Conservation (phyloP, 2,329 filamentous ascomycete species). For the Ascochyta lentis region DNA sequence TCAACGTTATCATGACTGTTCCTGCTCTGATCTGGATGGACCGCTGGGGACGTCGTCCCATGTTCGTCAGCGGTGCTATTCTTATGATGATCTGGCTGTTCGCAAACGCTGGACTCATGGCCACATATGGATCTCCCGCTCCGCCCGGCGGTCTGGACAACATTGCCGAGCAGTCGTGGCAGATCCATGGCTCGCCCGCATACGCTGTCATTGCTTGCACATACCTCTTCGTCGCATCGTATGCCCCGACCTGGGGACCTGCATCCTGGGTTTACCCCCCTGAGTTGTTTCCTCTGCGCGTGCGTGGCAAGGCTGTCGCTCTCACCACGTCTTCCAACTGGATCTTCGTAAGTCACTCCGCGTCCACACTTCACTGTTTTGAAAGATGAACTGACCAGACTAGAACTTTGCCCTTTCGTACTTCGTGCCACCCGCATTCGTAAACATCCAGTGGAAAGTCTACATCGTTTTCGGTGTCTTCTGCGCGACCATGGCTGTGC, state of each 20-base stretch:
- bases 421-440: constrained; percentile 65
- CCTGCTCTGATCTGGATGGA: constrained; percentile 79
- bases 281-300: constrained; percentile 67
- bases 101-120: constrained; percentile 67
- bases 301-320: constrained; percentile 69
- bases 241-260: constrained; percentile 69
- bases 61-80: constrained; percentile 69
- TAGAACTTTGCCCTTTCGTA: constrained; percentile 63
- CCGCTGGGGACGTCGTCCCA: constrained; percentile 73
- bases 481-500: constrained; percentile 70
- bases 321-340: constrained; percentile 68
- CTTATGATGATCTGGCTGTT: constrained; percentile 71
- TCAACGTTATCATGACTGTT: constrained; percentile 81
- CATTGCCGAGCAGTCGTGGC: constrained; percentile 52
- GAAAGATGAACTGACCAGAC: constrained; percentile 34
- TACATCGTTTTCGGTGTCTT: constrained; percentile 81
- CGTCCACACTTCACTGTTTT: background rate
- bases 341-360: constrained; percentile 50
- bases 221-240: constrained; percentile 75
- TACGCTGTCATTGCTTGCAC: constrained; percentile 69
- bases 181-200: constrained; percentile 49
- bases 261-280: constrained; percentile 65
- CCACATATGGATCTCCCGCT: constrained; percentile 60
- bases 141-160: constrained; percentile 49
- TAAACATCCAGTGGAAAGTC: constrained; percentile 64